These are phyloP conservation scores for Xeromyces bisporus DNA, from an alignment of 495 filamentous ascomycete genomes.

Conservation along the genomic window DNA sequence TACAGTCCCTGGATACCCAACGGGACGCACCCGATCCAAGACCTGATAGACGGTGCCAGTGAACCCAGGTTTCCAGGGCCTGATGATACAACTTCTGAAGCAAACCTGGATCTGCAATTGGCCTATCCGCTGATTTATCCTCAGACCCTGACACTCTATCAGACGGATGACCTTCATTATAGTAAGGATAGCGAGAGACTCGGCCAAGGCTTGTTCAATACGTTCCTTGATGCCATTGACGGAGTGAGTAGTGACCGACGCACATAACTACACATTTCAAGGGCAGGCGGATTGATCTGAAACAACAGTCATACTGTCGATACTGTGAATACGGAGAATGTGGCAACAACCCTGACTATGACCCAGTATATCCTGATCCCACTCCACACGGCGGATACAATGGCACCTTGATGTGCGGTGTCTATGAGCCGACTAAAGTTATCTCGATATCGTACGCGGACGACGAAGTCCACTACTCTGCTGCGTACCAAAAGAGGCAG, in stretches of 20 bases:
- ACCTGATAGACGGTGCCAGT: conserved; percentile 26
- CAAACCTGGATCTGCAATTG: conserved; percentile 33
- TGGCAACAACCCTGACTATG: conserved; percentile 4
- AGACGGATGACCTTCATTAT: conserved; percentile 33
- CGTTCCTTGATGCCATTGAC: conserved; percentile 41
- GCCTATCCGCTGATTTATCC: conserved; percentile 33
- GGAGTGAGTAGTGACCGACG: no score
- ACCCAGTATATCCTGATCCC: conserved; percentile 22
- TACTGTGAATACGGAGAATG: conserved; percentile 7
- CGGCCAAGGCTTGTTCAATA: conserved; percentile 28
- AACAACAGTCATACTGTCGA: no score
- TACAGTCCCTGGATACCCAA: conserved; percentile 24
- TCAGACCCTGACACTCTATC: conserved; percentile 38
- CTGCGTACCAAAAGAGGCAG: conserved; percentile 19
- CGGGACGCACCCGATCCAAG: conserved; percentile 25
- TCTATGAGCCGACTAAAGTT: conserved; percentile 25
- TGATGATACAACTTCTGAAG: conserved; percentile 25
- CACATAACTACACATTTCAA: no score
- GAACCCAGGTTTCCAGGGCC: conserved; percentile 13
- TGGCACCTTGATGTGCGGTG: conserved; percentile 22
- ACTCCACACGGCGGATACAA: conserved; percentile 24
- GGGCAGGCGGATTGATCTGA: no score
- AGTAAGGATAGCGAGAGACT: conserved; percentile 19
- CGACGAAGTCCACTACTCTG: conserved; percentile 20
- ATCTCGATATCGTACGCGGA: conserved; percentile 30